Base-by-base conservation (phyloP, 148 eudicot genomes). In the Camellia granthamiana region DNA sequence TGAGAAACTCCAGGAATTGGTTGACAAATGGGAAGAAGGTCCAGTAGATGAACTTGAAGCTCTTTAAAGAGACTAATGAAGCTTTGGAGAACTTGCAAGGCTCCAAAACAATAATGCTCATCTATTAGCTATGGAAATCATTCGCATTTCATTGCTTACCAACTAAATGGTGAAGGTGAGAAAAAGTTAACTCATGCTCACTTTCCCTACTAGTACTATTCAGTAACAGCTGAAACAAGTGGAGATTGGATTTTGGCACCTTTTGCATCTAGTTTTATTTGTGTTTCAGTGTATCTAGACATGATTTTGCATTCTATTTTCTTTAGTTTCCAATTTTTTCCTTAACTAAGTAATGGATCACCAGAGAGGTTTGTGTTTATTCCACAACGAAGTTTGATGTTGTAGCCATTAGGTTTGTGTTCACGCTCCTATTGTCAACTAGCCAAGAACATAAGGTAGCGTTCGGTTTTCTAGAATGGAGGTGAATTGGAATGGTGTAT, bases 1-100 rank as follows among this genome's bases (percentile, higher is more conserved):
- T 70, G 99, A 91, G 79, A 93, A 89, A 79, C 98, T 96, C 67
- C 88, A 89, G 77, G 95, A 85, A 81, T 66, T 87, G 82, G 98
- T 96, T 43, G 95, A 90, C 72, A 90, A 89, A 73, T 96, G 97
- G 97, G 91, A 91, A 75, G 91, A 92, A 75, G 97, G 98, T 52
- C 69, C 86, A 23, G 88, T 88, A 7, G 69, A 47, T 2, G 69
- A 90, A 92, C 80, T 80, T 95, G 84, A 93, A 88, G 87, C 90
- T 93, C 62, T 93, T 93, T 77, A 89, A 81, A 80, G 91, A 91
- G 78, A 93, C 97, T 5, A 90, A 88, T 73, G 86, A 85, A 68
- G 88, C 92, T 30, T 83, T 95, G 84, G 91, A 66, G 86, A 84
- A 76, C 90, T 94, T 56, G 98, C 97, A 42, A 90, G 79, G 78